Base-by-base conservation (phyloP, 2,329 filamentous ascomycete species). In the Talaromyces pinophilus region DNA sequence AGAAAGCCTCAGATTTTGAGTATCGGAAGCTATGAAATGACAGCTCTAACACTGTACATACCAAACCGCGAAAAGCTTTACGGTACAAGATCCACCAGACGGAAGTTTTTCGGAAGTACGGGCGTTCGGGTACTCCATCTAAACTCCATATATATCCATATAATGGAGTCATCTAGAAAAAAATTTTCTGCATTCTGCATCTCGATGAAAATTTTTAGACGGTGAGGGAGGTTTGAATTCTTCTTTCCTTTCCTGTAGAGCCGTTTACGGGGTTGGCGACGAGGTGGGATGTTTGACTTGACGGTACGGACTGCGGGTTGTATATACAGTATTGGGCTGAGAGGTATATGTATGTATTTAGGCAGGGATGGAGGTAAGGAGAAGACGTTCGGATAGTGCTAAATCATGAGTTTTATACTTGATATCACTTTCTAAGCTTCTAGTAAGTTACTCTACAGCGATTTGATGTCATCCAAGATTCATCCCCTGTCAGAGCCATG, bases 221-320 rank as follows among this genome's bases (percentile, higher is more conserved):
- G 54, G 52, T 55, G 52, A 35, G 15, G 5, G 50, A 35, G n/a
- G 28, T 15, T 50, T 30, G 5, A 30, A 30, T 35, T 40, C 13
- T 62, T 35, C 17, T 4, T 28, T 33, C 62, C 17, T 4, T 28
- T 33, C 62, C 38, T 64, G 35, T 30, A 25, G 4, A 44, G 15
- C 63, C 52, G 38, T 60, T 60, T 65, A 65, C 55, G 28, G 55
- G 63, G 63, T 65, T 60, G 63, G 63, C 10, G 63, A 65, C 63
- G 63, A 65, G 25, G 50, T 46, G 57, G 40, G 57, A 60, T 60
- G 28, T 59, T 38, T 19, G 17, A 38, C 10, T 50, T 19, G 17
- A 38, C 30, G 52, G 30, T 57, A 38, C 5, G 10, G 8, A 11
- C 8, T 35, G 33, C 1, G 33, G 33, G 33, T 35, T 35, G 33